Conservation (phyloP, 2,329 filamentous ascomycete genomes). For the Botrytis pseudocinerea region DNA sequence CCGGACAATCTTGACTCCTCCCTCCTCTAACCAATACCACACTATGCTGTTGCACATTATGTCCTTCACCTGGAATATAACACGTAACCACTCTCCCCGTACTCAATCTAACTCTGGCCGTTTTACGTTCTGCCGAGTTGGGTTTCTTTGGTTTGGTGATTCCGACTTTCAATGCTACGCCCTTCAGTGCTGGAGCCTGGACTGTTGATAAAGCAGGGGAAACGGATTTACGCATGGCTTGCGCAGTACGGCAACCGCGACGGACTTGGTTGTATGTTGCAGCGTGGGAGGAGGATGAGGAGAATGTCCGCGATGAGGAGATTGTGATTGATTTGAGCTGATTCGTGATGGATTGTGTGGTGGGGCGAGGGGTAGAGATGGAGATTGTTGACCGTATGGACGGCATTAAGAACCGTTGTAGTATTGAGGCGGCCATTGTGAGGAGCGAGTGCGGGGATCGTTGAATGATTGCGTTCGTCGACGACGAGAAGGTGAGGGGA, state of each 20-base stretch:
- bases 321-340: constrained; percentile 38
- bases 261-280: constrained; percentile 19
- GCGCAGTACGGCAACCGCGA: constrained; percentile 71
- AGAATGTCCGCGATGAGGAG: constrained; percentile 38
- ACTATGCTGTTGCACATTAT: constrained; percentile 98
- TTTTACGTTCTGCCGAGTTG: constrained; percentile 96
- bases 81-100: constrained; percentile 85
- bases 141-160: constrained; percentile 97
- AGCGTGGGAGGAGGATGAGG: not conserved
- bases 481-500: constrained; percentile 1
- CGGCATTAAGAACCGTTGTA: constrained; percentile 3
- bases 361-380: not conserved
- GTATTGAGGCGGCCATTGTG: constrained; percentile 9
- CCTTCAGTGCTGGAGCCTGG: constrained; percentile 81
- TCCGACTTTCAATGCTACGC: constrained; percentile 92
- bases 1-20: constrained; percentile 93
- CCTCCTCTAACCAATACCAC: constrained; percentile 95
- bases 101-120: constrained; percentile 84
- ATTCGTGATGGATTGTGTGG: not conserved
- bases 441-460: not conserved
- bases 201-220: constrained; percentile 77
- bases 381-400: not conserved
- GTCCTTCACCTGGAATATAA: constrained; percentile 96
- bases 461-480: not conserved
- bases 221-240: constrained; percentile 79